phyloP scores from a whole-genome alignment of 768 basidiomycete species.

The Galerina sulciceps region DNA sequence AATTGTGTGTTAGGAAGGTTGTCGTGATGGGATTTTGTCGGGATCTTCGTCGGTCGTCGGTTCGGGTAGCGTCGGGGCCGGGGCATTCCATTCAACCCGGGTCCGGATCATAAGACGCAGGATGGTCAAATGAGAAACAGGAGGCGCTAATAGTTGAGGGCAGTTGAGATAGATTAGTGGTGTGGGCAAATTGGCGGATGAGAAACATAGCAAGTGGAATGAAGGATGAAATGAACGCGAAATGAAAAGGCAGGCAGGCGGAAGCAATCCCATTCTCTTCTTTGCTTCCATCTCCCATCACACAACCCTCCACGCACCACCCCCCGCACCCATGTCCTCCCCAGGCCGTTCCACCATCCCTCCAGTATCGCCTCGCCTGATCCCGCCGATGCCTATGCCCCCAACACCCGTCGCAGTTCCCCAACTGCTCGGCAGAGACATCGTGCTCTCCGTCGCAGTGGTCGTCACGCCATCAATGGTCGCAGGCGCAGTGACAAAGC shows the following conservation, averaged over 20 bases:
- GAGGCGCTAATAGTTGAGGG: no score
- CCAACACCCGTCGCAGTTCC: constrained; percentile 23
- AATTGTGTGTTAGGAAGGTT: no score
- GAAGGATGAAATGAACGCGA: not conserved
- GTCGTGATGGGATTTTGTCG: no score
- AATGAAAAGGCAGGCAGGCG: constrained; percentile 1
- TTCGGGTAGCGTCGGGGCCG: no score
- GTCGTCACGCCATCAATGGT: constrained; percentile 54
- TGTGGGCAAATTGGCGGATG: not conserved
- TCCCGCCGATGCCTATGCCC: not conserved
- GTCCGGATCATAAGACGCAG: no score
- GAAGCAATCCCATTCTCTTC: not conserved
- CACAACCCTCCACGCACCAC: constrained; percentile 23
- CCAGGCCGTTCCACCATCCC: constrained; percentile 27
- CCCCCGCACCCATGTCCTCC: constrained; percentile 26
- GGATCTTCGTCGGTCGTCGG: no score
- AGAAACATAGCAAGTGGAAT: not conserved
- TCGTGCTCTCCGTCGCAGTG: constrained; percentile 58
- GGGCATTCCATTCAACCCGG: no score
- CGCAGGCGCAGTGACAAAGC: constrained; percentile 69
- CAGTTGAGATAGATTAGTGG: no score
- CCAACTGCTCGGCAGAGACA: constrained; percentile 45
- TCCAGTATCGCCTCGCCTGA: constrained; percentile 7
- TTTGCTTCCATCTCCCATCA: constrained; percentile 12
- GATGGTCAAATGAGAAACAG: no score